Evolutionary conservation across 2,329 filamentous ascomycete species (phyloP).

Genomic region (Talaromyces sp.): DNA sequence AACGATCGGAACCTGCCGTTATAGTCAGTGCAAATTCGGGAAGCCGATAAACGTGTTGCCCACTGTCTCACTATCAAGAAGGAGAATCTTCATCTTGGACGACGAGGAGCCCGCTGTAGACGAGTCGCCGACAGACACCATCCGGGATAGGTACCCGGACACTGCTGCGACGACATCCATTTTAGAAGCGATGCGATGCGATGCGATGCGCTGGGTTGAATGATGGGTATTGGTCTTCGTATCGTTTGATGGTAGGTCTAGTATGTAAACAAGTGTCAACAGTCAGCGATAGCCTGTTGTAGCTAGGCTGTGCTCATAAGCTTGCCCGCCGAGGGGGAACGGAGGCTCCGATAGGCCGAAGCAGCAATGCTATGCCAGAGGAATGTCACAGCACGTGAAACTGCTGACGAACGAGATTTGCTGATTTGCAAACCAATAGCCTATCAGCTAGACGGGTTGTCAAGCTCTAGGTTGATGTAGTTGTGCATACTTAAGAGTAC

Average conservation of each 20-base stretch:
- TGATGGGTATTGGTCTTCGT: neutral
- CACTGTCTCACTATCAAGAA: conserved; percentile 88
- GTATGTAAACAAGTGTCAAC: neutral
- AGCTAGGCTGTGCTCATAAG: neutral
- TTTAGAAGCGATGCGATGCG: conserved; percentile 14
- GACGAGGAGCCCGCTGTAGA: conserved; percentile 57
- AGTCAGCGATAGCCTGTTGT: neutral
- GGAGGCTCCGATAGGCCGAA: conserved; percentile 9
- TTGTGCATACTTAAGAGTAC: neutral
- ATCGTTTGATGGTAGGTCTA: neutral
- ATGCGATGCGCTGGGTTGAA: neutral
- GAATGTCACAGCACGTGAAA: neutral
- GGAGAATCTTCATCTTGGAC: conserved; percentile 96
- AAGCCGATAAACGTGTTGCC: conserved; percentile 41
- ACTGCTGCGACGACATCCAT: conserved; percentile 97
- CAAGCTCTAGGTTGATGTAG: neutral
- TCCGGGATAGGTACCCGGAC: conserved; percentile 92
- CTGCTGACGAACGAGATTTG: neutral
- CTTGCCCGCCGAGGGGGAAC: neutral
- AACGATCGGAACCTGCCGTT: conserved; percentile 70
- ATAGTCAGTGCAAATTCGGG: conserved; percentile 25
- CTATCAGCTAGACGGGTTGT: neutral
- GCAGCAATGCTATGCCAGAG: neutral
- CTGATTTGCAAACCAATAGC: neutral
- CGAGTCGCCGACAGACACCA: conserved; percentile 80